Conservation (phyloP, 495 filamentous ascomycete genomes). For the Podospora anserina region DNA sequence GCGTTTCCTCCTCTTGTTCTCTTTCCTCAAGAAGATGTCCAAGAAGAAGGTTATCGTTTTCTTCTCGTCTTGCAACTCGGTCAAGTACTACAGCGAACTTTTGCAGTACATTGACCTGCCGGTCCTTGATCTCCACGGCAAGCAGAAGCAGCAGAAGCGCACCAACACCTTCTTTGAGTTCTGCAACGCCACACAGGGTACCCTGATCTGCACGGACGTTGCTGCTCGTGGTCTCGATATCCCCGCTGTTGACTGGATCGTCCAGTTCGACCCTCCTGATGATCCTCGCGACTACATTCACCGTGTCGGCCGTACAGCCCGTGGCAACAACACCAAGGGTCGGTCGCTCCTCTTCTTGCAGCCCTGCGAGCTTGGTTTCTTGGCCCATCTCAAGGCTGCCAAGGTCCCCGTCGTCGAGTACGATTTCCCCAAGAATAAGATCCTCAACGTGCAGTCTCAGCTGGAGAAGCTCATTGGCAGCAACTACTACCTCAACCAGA, state of each 20-base stretch:
- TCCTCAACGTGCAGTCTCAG: conserved; percentile 91
- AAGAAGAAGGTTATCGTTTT: conserved; percentile 98
- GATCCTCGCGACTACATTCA: conserved; percentile 94
- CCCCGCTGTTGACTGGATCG: conserved; percentile 89
- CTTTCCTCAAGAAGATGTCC: conserved; percentile 85
- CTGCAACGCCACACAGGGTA: conserved; percentile 87
- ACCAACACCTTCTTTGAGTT: conserved; percentile 99
- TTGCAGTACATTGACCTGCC: conserved; percentile 95
- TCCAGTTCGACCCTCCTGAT: conserved; percentile 93
- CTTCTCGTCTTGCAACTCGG: conserved; percentile 88
- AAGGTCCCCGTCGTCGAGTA: conserved; percentile 93
- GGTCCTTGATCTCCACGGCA: conserved; percentile 83
- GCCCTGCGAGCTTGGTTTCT: conserved; percentile 87
- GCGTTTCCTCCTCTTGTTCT: conserved; percentile 90
- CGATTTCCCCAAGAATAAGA: conserved; percentile 87
- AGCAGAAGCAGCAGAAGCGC: conserved; percentile 95
- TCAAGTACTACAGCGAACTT: conserved; percentile 91
- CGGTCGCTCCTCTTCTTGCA: conserved; percentile 87
- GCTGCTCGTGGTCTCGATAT: conserved; percentile 94
- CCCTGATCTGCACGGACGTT: conserved; percentile 93
- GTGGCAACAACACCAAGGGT: conserved; percentile 80
- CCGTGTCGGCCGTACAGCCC: conserved; percentile 90
- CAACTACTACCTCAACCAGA: conserved; percentile 96
- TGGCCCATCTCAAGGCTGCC: conserved; percentile 87
- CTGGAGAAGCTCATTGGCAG: conserved; percentile 88